Base-by-base conservation (phyloP, 345 rosid species). In the Dipteronia sinensis region DNA sequence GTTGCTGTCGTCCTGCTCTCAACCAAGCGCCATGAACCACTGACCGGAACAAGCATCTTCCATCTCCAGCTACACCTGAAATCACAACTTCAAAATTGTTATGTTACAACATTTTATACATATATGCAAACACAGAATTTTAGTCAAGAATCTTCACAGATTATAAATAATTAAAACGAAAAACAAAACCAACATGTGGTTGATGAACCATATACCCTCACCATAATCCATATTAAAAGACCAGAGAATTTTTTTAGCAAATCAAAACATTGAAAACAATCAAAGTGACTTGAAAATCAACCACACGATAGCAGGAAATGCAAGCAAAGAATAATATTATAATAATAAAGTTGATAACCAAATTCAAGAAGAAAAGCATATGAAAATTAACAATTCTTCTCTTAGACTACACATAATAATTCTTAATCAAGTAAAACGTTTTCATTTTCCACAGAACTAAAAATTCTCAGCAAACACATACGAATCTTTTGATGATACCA, bases 31-130 rank as follows among this genome's bases (percentile, higher is more conserved):
- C 95, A 46, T 87, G 91, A 29, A 85, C 83, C 67, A 89, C 90
- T 0, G 95, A 91, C 69, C 93, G 88, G 65, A 91, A 91, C 85
- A 91, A 80, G 76, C 95, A 91, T 75, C 95, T 89, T 31, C 93
- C 93, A 76, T 89, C 95, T 64, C 95, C 93, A 2, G 90, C 83
- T 72, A 91, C 83, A 51, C 89, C 95, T 89, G 80, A 31, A 59
- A 63, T 79, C 75, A 40, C 56, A 25, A 6, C 42, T 8, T 12
- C 74, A 63, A 69, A 75, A 62, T 49, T 25, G 27, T n/a, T 10
- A 59, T 25, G 64, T n/a, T 10, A 59, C 27, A 20, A 19, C 3
- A 49, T 1, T 0, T 0, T 55, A 59, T 10, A 22, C 25, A 40
- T 40, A 7, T 40, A 6, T 6, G 8, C 7, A 40, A 6, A 40